phyloP scores from a whole-genome alignment of 2,329 filamentous ascomycete genomes.

The Aspergillus vadensis region DNA sequence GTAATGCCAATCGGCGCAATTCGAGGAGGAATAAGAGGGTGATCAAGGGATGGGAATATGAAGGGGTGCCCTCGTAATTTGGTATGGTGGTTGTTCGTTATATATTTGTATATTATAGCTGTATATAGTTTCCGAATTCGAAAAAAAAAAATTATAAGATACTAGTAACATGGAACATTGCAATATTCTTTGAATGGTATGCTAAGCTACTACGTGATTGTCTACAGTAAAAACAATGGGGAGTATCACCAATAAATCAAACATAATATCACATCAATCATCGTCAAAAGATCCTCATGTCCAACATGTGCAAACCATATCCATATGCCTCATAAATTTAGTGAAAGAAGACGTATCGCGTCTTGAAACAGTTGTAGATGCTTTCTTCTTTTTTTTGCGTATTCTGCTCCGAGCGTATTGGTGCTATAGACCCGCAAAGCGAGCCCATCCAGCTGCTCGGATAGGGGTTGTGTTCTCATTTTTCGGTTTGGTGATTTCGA shows the following conservation, averaged over 20 bases:
- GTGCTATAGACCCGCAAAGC: conserved; percentile 46
- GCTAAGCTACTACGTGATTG: conserved; percentile 10
- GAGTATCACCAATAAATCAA: conserved; percentile 12
- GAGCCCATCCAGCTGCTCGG: conserved; percentile 49
- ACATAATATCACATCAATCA: conserved; percentile 10
- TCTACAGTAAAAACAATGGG: conserved; percentile 13
- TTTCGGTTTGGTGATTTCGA: conserved; percentile 26
- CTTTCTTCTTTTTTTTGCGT: background rate
- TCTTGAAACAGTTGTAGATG: background rate
- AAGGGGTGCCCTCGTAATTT: conserved; percentile 61
- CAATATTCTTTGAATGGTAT: background rate
- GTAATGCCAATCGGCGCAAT: conserved; percentile 61
- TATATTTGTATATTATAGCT: background rate
- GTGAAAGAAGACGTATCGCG: background rate
- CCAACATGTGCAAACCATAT: background rate
- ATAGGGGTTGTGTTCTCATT: conserved; percentile 21
- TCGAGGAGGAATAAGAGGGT: conserved; percentile 55
- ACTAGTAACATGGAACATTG: background rate
- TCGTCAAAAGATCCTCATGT: conserved; percentile 9
- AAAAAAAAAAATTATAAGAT: too few relatives aligned
- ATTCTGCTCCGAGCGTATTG: background rate
- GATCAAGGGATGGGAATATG: conserved; percentile 64
- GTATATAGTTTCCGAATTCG: background rate
- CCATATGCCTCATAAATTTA: background rate
- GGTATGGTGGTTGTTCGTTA: background rate